Evolutionary conservation across 1,284 basidiomycete species (phyloP), one percentile per base, ranked within the genome.

Genomic region (Fomitiporia mediterranea): DNA sequence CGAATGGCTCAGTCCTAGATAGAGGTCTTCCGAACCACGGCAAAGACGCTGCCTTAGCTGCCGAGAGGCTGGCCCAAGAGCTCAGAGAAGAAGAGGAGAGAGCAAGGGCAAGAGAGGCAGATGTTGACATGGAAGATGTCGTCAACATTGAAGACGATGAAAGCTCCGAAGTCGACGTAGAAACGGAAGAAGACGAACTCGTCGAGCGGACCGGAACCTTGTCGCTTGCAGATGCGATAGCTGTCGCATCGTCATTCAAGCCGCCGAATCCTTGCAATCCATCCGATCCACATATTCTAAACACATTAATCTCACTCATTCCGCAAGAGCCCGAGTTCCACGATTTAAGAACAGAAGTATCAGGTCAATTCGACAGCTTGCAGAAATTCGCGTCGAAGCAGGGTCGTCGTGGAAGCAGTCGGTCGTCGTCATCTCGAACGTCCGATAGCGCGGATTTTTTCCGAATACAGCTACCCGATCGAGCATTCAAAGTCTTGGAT

Each of bases 231-330:
- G 84, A 89, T 61, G 79, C 82, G 1, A 69, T 88, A n/a, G 76
- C 77, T 8, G 70, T 81, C 32, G 76, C 76, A 40, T 79, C 82
- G 1, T 75, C 78, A 37, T 88, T 89, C 73, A 79, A 76, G 58
- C 84, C 86, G 19, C 78, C 86, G 2, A 95, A 97, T 66, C 94
- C 93, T 1, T 96, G 93, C 73, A 90, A 94, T 69, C 93, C 95
- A 0, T 87, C 87, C 63, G 86, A 92, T 59, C 76, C 81, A 3
- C 72, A 80, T 1, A 82, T 93, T 47, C 66, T 94, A 28, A 73
- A 78, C 2, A 75, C 78, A 0, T 69, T 96, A 6, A 76, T 98
- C 25, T 81, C 83, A 0, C 79, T 89, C 25, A 74, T 89, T 15
- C 82, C 85, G 25, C 66, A 77, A 1, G 83, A 90, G 59, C 70